Percentiles rank a stretch among this genome's conserved stretches.
phyloP scores from a whole-genome alignment of 306 rosid species.

The Glycyrrhiza uralensis region DNA sequence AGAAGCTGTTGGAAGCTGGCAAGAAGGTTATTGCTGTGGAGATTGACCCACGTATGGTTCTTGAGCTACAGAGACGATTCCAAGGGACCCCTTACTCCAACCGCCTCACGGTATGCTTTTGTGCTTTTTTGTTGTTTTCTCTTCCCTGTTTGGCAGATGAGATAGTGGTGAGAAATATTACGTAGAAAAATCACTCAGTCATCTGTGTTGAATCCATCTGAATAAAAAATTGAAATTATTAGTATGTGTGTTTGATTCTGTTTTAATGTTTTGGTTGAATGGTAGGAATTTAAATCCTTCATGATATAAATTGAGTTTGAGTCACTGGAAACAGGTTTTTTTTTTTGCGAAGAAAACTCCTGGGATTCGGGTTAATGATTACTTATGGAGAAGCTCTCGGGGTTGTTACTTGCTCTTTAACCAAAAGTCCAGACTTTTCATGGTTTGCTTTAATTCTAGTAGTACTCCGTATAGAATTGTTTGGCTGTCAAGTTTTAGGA shows the following conservation, averaged over 20 bases:
- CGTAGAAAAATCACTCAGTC: background rate
- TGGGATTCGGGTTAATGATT: background rate
- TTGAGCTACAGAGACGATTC: slow-evolving; percentile 71
- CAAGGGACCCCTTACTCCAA: slow-evolving; percentile 69
- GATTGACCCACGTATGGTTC: slow-evolving; percentile 92
- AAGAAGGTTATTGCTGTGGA: slow-evolving; percentile 81
- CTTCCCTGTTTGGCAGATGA: background rate
- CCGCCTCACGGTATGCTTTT: slow-evolving; percentile 55
- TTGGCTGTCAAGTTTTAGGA: background rate
- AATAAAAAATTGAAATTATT: background rate
- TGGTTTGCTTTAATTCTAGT: background rate
- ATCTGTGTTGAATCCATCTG: background rate
- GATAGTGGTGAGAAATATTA: background rate
- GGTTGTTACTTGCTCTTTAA: background rate
- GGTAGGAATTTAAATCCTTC: background rate
- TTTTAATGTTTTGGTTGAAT: background rate
- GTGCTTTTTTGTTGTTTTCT: background rate
- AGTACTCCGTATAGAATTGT: background rate
- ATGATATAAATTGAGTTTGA: background rate
- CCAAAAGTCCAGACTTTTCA: background rate
- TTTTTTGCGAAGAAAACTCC: background rate
- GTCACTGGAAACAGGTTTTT: background rate
- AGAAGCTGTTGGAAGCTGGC: slow-evolving; percentile 53
- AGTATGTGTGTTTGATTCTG: background rate
- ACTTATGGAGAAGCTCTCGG: background rate